A percentile compares a stretch with the other conserved stretches of the same genome.
Conservation (phyloP, 495 filamentous ascomycete genomes). For the Annulohypoxylon maeteangense region DNA sequence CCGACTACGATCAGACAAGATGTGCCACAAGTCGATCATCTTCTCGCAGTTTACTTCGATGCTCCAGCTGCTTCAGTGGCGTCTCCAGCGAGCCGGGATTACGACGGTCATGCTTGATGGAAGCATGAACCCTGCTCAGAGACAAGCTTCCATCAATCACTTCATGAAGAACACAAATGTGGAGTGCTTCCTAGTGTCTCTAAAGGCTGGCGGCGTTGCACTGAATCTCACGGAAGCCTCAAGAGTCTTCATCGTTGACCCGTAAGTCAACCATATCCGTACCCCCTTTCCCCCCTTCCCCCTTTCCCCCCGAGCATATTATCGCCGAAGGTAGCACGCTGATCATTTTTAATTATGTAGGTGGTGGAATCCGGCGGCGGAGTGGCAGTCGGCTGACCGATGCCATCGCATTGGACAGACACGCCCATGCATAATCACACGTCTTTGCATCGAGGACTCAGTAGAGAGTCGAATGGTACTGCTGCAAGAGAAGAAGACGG, state of each 20-base stretch:
- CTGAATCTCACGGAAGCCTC: constrained; percentile 95
- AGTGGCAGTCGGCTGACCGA: constrained; percentile 97
- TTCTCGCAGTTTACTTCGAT: constrained; percentile 98
- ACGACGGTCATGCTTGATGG: constrained; percentile 98
- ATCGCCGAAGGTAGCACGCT: constrained; percentile 40
- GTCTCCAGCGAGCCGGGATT: constrained; percentile 91
- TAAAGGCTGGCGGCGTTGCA: constrained; percentile 96
- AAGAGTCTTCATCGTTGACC: constrained; percentile 93
- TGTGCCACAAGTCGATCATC: constrained; percentile 94
- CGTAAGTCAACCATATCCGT: constrained; percentile 64
- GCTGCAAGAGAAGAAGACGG: constrained; percentile 96
- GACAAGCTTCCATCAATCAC: constrained; percentile 87
- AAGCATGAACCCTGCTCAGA: constrained; percentile 91
- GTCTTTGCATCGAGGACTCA: constrained; percentile 93
- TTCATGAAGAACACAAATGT: constrained; percentile 95
- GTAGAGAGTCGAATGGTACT: constrained; percentile 95
- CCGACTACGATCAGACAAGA: constrained; percentile 85
- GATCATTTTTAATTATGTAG: constrained; percentile 51
- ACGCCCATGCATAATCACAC: constrained; percentile 91
- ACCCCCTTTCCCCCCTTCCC: too few relatives aligned
- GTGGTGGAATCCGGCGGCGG: constrained; percentile 97
- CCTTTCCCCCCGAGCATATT: not conserved
- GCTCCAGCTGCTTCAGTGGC: constrained; percentile 97
- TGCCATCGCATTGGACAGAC: constrained; percentile 97
- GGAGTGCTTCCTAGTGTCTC: constrained; percentile 92